These are phyloP conservation scores for Talaromyces sp. DNA, from an alignment of 2,329 filamentous ascomycete species.

Conservation along the genomic window DNA sequence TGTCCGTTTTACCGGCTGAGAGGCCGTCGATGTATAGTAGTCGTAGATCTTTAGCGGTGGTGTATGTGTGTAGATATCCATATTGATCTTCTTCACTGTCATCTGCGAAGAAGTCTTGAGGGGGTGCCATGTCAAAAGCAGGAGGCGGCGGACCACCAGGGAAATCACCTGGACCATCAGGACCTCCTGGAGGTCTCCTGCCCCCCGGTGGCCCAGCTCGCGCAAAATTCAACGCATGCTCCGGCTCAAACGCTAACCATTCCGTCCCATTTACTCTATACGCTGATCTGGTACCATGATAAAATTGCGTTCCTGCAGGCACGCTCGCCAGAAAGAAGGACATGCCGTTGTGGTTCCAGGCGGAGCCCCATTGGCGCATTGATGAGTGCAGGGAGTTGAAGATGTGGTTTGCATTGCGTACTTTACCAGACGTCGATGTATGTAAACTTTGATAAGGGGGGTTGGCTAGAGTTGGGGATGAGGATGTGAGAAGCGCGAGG, in stretches of 20 bases:
- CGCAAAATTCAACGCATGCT: slow-evolving; percentile 68
- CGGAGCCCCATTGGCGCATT: slow-evolving; percentile 71
- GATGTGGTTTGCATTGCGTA: slow-evolving; percentile 58
- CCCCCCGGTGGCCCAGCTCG: slow-evolving; percentile 10
- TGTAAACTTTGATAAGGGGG: too few species aligned
- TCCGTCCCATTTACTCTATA: slow-evolving; percentile 55
- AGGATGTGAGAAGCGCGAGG: background rate
- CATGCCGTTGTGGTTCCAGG: slow-evolving; percentile 72
- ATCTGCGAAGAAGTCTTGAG: background rate
- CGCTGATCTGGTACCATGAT: slow-evolving; percentile 57
- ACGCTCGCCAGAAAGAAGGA: slow-evolving; percentile 65
- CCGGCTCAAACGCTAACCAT: slow-evolving; percentile 74
- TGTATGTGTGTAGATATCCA: slow-evolving; percentile 67
- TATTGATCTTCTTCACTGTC: slow-evolving; percentile 7
- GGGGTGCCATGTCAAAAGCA: background rate
- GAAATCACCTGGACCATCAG: background rate
- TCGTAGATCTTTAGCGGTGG: slow-evolving; percentile 54
- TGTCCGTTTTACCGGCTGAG: slow-evolving; percentile 61
- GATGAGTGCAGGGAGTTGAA: slow-evolving; percentile 72
- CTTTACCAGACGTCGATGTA: background rate
- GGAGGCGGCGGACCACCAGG: background rate
- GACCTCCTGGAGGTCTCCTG: background rate
- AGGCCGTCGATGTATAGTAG: slow-evolving; percentile 69
- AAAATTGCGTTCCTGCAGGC: slow-evolving; percentile 62
- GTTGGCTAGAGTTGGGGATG: background rate